Conservation (phyloP, 805 yeast species). For the Suhomyces xylopsoci region DNA sequence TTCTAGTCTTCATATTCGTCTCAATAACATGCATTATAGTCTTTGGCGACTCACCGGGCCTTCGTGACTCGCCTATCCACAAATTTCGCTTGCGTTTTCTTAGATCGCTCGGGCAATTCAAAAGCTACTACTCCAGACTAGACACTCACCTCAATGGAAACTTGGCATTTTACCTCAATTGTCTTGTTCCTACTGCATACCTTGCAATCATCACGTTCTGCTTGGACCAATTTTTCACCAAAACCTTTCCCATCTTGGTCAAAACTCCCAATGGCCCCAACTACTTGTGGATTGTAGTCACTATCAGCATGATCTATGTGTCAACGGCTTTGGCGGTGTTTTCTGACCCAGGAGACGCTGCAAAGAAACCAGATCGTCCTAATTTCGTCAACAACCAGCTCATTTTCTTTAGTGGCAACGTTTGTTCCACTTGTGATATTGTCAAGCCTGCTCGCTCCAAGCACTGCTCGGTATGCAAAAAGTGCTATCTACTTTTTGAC, state of each 20-base stretch:
- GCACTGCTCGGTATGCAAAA: slow-evolving; percentile 60
- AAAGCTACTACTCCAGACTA: slow-evolving; percentile 7
- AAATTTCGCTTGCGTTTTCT: slow-evolving; percentile 13
- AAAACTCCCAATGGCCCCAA: slow-evolving; percentile 9
- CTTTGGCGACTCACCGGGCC: slow-evolving; percentile 49
- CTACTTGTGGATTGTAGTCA: slow-evolving; percentile 22
- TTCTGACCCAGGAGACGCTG: slow-evolving; percentile 42
- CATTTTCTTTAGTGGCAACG: slow-evolving; percentile 46
- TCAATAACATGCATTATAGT: slow-evolving; percentile 28
- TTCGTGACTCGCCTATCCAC: slow-evolving; percentile 34
- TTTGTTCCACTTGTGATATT: slow-evolving; percentile 47
- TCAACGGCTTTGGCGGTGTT: slow-evolving; percentile 39
- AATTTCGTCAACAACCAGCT: slow-evolving; percentile 45
- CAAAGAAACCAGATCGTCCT: slow-evolving; percentile 1
- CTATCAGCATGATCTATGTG: slow-evolving; percentile 30
- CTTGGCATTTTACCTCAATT: slow-evolving; percentile 25
- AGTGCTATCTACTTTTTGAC: slow-evolving; percentile 49
- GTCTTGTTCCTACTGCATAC: slow-evolving; percentile 47
- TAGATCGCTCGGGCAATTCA: slow-evolving; percentile 3
- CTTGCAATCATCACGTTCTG: slow-evolving; percentile 32
- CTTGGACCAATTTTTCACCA: slow-evolving; percentile 28
- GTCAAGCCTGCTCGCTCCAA: slow-evolving; percentile 60
- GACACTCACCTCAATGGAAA: slow-evolving; percentile 24
- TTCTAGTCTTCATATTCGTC: background rate
- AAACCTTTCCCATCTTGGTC: slow-evolving; percentile 21